phyloP scores from a whole-genome alignment of 805 yeast species.

The Monosporozyma yasuniensis region DNA sequence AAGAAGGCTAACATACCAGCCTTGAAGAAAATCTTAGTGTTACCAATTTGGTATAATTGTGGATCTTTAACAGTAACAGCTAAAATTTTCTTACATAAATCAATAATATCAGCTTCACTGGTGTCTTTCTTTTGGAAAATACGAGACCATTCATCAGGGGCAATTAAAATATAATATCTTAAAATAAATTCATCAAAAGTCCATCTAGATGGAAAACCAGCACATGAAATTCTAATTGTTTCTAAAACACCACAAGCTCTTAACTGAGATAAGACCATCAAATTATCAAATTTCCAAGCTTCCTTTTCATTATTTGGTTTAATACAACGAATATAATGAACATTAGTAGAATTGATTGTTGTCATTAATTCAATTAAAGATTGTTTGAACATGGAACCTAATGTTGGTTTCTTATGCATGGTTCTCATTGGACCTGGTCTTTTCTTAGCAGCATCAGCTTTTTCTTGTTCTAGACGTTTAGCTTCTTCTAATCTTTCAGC shows the following conservation, averaged over 20 bases:
- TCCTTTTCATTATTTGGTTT: conserved; percentile 90
- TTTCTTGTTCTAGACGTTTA: conserved; percentile 23
- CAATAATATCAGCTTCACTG: conserved; percentile 47
- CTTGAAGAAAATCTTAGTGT: conserved; percentile 87
- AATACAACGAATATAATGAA: conserved; percentile 93
- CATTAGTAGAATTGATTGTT: conserved; percentile 90
- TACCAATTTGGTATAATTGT: conserved; percentile 77
- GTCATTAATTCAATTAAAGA: conserved; percentile 88
- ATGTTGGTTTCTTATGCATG: conserved; percentile 73
- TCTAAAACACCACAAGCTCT: conserved; percentile 98
- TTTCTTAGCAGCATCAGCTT: conserved; percentile 28
- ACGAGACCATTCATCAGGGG: conserved; percentile 58
- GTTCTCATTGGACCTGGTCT: conserved; percentile 37
- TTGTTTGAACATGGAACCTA: conserved; percentile 88
- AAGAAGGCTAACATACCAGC: conserved; percentile 93
- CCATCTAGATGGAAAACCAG: conserved; percentile 97
- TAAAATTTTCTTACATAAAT: conserved; percentile 62
- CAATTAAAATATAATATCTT: conserved; percentile 75
- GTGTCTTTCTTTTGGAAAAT: conserved; percentile 43
- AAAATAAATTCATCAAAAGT: conserved; percentile 87
- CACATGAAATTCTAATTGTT: conserved; percentile 92
- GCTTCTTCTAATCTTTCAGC: conserved; percentile 38
- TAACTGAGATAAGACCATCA: conserved; percentile 89
- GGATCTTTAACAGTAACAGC: conserved; percentile 53
- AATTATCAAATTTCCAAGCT: conserved; percentile 93